Base-by-base conservation (phyloP, 176 grass and related monocot genomes). In the Bonia amplexicaulis region DNA sequence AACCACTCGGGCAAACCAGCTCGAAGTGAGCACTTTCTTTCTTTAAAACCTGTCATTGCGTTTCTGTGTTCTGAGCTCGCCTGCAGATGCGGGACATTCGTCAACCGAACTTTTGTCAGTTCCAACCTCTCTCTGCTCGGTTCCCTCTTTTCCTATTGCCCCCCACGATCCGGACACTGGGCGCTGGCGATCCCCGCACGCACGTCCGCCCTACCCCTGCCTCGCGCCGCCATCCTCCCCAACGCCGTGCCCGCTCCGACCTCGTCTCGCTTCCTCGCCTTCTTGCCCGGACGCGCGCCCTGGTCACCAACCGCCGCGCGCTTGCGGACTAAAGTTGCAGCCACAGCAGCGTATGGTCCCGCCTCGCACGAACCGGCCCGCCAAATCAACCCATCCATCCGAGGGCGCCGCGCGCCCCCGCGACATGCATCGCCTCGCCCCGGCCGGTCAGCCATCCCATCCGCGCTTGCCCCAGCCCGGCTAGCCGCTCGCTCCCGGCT, bases 1-100 rank as follows among this genome's bases (percentile, higher is more conserved):
- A 97, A 97, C 94, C 94, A 94, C 92, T 97, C 94, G 92, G 90
- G 94, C 94, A 97, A 97, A 92, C 92, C 94, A 97, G 94, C 52
- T 54, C 1, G 17, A 6, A 0, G 0, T 6, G 48, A 0, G 0
- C 0, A 0, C 0, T 19, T 17, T 7, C 15, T 17, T 52, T 6
- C 15, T 1, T 7, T 16, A 16, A 0, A 16, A 6, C 1, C 0
- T 16, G 6, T 51, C 0, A 16, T 1, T 0, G 5, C 0, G 4
- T 6, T 52, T 52, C 49, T 52, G 6, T 17, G 16, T 7, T 51
- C 48, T 16, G 14, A 16, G 6, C 48, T 49, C 14, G 5, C 13
- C 47, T 31, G 12, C 60, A 12, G 2, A 20, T 23, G 7, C 8
- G 17, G 10, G 23, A 59, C 22, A 9, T 11, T 49, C 48, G 5